Evolutionary conservation across 2,329 filamentous ascomycete genomes (phyloP).

Genomic region (Botrytis sinoallii): DNA sequence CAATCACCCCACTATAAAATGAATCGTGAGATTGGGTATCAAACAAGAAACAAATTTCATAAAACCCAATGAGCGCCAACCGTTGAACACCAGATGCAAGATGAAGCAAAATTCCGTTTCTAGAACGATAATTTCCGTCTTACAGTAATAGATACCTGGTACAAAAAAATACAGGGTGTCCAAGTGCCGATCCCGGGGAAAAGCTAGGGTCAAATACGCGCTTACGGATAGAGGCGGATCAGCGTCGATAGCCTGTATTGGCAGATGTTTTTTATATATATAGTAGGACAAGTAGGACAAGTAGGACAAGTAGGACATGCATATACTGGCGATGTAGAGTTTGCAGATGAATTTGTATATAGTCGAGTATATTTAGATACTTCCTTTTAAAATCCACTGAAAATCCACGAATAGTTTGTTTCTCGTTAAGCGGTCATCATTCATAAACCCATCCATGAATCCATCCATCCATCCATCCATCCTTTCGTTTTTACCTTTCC

Average conservation of each 20-base stretch:
- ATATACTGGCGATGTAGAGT: not conserved
- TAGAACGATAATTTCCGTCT: not conserved
- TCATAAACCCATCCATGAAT: not conserved
- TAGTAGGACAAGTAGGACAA: not conserved
- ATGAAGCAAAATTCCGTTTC: constrained; percentile 8
- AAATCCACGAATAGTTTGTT: not conserved
- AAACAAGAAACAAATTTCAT: not conserved
- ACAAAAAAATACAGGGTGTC: not conserved
- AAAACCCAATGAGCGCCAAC: not conserved
- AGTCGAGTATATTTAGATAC: not conserved
- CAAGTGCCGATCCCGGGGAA: constrained; percentile 4
- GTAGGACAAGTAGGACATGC: not conserved
- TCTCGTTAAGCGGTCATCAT: not conserved
- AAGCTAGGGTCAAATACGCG: not conserved
- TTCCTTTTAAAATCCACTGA: not conserved
- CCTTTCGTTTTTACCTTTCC: not conserved
- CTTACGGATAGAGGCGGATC: not conserved
- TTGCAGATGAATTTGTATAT: not conserved
- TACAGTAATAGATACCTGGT: not conserved
- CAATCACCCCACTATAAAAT: not conserved
- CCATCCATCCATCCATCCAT: not conserved
- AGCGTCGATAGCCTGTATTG: not conserved
- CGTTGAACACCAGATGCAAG: constrained; percentile 10
- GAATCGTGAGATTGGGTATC: not conserved
- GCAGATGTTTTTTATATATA: not conserved